Evolutionary conservation across 208 protist species (phyloP), one percentile per base, ranked within the genome.

Genomic region (Trypanosoma caninum): DNA sequence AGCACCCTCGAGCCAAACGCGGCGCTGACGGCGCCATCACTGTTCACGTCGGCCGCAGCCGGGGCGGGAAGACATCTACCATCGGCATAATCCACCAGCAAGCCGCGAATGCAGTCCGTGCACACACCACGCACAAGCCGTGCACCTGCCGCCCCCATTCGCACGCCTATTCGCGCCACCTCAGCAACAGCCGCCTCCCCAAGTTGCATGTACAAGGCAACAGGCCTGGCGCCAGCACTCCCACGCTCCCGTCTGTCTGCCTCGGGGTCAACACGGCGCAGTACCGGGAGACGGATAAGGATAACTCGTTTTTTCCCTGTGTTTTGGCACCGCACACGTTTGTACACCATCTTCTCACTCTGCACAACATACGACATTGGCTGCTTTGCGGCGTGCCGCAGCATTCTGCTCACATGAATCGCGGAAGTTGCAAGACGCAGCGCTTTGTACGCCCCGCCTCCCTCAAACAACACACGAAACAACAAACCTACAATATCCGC

Each of bases 371-470:
- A 37, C 27, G 84, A 75, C 28, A 38, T 61, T 18, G 72, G 70
- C 59, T 80, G 69, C 20, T 51, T 40, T 48, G 78, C 66, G 5
- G 80, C 80, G 64, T 77, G 78, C 10, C 84, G 74, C 53, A 84
- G 52, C 70, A 78, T 71, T 46, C 81, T 76, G 16, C 57, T 55
- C 20, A 67, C 61, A 33, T 82, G 68, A 47, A 88, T 56, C 9
- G 78, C 72, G 4, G 72, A 69, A 3, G 80, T 62, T 0, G 79
- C 68, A 16, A 86, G 59, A 22, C 72, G 66, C 27, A 91, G 42
- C 2, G 76, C 69, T 50, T 76, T 77, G 69, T 83, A 89, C 5
- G 69, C 56, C 33, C 53, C 44, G 11, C 69, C 54, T 35, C 68
- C 48, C 41, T 87, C 72, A 14, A 77, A 42, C 46, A 86, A 50